phyloP scores from a whole-genome alignment of 257 asterid species.

The Thymus mandschuricus region DNA sequence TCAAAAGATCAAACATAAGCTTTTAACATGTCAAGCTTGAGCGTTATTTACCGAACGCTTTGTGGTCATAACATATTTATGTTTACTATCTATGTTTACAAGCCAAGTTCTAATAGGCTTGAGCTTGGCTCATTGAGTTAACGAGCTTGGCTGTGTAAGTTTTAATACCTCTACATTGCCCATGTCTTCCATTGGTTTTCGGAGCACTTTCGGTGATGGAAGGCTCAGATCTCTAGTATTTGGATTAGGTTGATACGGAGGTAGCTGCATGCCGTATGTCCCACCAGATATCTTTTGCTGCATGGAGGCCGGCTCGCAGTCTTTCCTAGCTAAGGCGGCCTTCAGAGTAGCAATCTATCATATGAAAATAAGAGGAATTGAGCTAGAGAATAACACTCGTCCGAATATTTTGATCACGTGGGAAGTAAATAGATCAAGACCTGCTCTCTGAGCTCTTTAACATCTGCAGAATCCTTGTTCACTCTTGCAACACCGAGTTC shows the following conservation, averaged over 20 bases:
- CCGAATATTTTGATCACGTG: not conserved
- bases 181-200: constrained; percentile 74
- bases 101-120: no score
- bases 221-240: constrained; percentile 38
- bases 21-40: not conserved
- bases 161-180: constrained; percentile 66
- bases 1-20: no score
- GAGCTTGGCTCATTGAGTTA: not conserved
- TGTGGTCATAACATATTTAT: no score
- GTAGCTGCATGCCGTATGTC: constrained; percentile 39
- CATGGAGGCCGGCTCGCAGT: constrained; percentile 41
- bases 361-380: constrained; percentile 7
- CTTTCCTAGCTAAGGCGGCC: constrained; percentile 74
- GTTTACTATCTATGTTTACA: no score
- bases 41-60: not conserved
- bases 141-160: not conserved
- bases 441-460: constrained; percentile 95
- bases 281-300: constrained; percentile 37
- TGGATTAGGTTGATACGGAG: constrained; percentile 47
- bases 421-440: constrained; percentile 36
- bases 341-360: constrained; percentile 62
- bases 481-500: constrained; percentile 97
- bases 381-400: constrained; percentile 27
- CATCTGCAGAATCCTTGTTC: constrained; percentile 80
- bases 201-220: constrained; percentile 48